A percentile compares a stretch with the other conserved stretches of the same genome.
These are phyloP conservation scores for Diospyros lotus DNA, from an alignment of 148 eudicot genomes.

Conservation along the genomic window DNA sequence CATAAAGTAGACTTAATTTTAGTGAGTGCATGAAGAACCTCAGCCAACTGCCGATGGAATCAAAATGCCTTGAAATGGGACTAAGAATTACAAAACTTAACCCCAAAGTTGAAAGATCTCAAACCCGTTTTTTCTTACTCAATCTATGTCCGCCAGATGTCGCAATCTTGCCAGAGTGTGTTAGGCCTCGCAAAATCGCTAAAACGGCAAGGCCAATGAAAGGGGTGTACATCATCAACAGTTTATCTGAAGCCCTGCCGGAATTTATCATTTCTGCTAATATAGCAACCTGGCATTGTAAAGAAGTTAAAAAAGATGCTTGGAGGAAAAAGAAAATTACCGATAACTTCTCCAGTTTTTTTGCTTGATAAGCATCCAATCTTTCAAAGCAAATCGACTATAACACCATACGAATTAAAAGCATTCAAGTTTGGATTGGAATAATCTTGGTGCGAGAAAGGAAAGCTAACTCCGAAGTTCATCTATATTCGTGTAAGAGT, in stretches of 20 bases:
- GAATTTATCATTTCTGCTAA: constrained; percentile 51
- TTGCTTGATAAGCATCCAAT: too few relatives aligned
- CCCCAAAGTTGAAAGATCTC: constrained; percentile 1
- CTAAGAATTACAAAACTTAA: neutral
- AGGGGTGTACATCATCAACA: constrained; percentile 59
- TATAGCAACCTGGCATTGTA: constrained; percentile 53
- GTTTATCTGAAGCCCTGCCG: constrained; percentile 50
- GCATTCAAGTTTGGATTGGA: too few relatives aligned
- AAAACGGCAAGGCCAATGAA: constrained; percentile 57
- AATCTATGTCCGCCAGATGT: constrained; percentile 25
- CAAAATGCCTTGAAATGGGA: neutral
- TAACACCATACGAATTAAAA: too few relatives aligned
- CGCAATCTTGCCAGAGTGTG: constrained; percentile 38
- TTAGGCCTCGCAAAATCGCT: constrained; percentile 59
- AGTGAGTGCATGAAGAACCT: neutral
- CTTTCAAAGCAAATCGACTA: too few relatives aligned
- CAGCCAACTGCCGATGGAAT: constrained; percentile 1
- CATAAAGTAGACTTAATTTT: too few relatives aligned
- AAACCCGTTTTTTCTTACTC: constrained; percentile 68
- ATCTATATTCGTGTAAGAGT: too few relatives aligned
- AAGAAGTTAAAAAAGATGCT: neutral
- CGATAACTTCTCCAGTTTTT: too few relatives aligned
- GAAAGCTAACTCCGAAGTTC: too few relatives aligned
- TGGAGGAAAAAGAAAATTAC: too few relatives aligned
- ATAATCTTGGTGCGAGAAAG: too few relatives aligned